Percentiles rank a stretch among this genome's conserved stretches.
Evolutionary conservation across 1,284 basidiomycete genomes (phyloP).

Genomic region (Pisolithus thermaeus): DNA sequence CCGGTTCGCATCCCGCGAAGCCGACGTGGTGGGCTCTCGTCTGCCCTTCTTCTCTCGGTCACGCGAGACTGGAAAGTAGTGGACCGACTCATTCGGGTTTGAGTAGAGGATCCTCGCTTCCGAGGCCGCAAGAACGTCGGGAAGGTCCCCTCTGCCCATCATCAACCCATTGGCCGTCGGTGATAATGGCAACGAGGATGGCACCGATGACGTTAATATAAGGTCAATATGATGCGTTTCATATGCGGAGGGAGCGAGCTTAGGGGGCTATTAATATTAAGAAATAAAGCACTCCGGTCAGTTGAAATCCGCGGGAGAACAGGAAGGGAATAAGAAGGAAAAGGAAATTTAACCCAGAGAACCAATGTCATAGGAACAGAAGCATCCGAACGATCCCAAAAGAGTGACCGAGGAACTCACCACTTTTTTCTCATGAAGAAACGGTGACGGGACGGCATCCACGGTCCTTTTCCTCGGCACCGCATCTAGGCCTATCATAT

Average conservation of each 20-base stretch:
- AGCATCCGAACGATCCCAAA: slow-evolving; percentile 11
- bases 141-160: neutral
- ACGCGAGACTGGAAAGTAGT: slow-evolving; percentile 10
- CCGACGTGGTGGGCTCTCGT: neutral
- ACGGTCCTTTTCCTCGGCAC: neutral
- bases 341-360: neutral
- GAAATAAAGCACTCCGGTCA: neutral
- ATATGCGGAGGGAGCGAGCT: neutral
- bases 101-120: slow-evolving; percentile 13
- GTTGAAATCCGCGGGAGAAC: neutral
- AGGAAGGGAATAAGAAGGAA: neutral
- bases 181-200: neutral
- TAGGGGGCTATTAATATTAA: neutral
- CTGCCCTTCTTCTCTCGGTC: slow-evolving; percentile 7
- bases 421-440: neutral
- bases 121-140: slow-evolving; percentile 1
- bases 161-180: neutral
- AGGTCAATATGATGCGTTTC: neutral
- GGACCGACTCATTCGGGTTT: slow-evolving; percentile 14
- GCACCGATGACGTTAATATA: neutral
- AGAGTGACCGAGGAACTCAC: slow-evolving; percentile 7
- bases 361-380: slow-evolving; percentile 5
- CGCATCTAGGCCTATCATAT: neutral
- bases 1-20: neutral
- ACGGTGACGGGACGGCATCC: neutral